Evolutionary conservation across 2,329 filamentous ascomycete species (phyloP).

Genomic region (Gnomoniopsis smithogilvyi): DNA sequence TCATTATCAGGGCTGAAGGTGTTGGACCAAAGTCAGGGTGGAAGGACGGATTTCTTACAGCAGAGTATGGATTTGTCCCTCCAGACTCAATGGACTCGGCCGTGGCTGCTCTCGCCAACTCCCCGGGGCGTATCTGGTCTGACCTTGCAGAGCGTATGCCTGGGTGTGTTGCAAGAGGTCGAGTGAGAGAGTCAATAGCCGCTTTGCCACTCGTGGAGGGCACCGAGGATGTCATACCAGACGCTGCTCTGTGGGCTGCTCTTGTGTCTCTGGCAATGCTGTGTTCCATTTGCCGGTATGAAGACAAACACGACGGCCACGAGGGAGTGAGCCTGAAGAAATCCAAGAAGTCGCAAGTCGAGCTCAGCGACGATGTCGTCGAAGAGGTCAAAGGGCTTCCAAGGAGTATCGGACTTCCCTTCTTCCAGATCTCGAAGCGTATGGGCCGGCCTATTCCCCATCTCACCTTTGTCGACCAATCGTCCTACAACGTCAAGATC

Average conservation of each 20-base stretch:
- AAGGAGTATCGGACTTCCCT: constrained; percentile 44
- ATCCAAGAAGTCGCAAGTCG: constrained; percentile 33
- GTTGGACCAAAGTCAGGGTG: constrained; percentile 49
- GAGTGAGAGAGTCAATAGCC: constrained; percentile 47
- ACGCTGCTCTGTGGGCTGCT: constrained; percentile 50
- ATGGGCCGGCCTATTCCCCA: constrained; percentile 52
- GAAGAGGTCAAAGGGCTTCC: constrained; percentile 49
- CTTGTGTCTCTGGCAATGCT: constrained; percentile 50
- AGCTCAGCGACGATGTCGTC: constrained; percentile 48
- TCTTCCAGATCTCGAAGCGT: constrained; percentile 46
- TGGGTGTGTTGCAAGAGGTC: constrained; percentile 45
- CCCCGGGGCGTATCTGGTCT: constrained; percentile 51
- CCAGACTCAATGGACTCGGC: constrained; percentile 47
- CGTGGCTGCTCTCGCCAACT: constrained; percentile 39
- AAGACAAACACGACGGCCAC: constrained; percentile 48
- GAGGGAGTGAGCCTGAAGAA: constrained; percentile 41
- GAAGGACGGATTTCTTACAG: constrained; percentile 50
- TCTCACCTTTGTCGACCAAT: constrained; percentile 50
- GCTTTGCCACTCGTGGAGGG: constrained; percentile 47
- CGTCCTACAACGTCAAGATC: constrained; percentile 50
- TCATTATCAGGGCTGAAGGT: constrained; percentile 49
- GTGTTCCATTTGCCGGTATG: constrained; percentile 51
- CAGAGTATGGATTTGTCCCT: constrained; percentile 50
- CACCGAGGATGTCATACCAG: constrained; percentile 46
- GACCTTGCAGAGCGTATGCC: constrained; percentile 53